phyloP scores from a whole-genome alignment of 352 stramenopile species.

The Aphanomyces invadans region DNA sequence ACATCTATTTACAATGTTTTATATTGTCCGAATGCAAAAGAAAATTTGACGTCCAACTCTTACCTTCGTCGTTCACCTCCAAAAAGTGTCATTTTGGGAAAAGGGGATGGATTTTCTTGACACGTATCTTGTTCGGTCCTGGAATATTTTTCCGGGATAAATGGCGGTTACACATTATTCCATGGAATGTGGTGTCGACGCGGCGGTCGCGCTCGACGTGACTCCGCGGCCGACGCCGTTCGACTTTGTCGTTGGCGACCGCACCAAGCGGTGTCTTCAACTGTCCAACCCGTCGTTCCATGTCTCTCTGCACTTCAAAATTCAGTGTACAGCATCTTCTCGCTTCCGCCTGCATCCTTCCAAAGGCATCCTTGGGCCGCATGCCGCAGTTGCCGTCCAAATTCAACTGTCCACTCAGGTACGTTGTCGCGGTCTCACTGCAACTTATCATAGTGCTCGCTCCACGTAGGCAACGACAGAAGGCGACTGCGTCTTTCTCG shows the following conservation, averaged over 20 bases:
- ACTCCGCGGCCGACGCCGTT: background rate
- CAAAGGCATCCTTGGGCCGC: background rate
- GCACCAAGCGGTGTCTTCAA: background rate
- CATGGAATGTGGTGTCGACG: background rate
- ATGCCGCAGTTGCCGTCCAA: background rate
- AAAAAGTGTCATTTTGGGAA: too few relatives aligned
- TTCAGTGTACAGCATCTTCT: constrained; percentile 13
- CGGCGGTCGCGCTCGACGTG: background rate
- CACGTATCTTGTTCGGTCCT: too few relatives aligned
- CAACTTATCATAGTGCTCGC: background rate
- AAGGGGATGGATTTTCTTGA: too few relatives aligned
- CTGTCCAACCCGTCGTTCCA: background rate
- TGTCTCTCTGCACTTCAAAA: constrained; percentile 5
- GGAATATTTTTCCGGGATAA: too few relatives aligned
- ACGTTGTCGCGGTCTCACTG: background rate
- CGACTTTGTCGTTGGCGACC: constrained; percentile 3
- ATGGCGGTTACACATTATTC: background rate
- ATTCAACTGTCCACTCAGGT: constrained; percentile 17
- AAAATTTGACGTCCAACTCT: too few relatives aligned
- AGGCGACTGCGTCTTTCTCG: constrained; percentile 12
- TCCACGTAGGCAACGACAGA: background rate
- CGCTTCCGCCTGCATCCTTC: constrained; percentile 12
- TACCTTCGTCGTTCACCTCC: too few relatives aligned
- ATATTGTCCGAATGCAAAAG: too few relatives aligned
- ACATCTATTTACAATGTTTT: too few relatives aligned